phyloP scores from a whole-genome alignment of 2,329 filamentous ascomycete genomes.

The Colletotrichum sp. region DNA sequence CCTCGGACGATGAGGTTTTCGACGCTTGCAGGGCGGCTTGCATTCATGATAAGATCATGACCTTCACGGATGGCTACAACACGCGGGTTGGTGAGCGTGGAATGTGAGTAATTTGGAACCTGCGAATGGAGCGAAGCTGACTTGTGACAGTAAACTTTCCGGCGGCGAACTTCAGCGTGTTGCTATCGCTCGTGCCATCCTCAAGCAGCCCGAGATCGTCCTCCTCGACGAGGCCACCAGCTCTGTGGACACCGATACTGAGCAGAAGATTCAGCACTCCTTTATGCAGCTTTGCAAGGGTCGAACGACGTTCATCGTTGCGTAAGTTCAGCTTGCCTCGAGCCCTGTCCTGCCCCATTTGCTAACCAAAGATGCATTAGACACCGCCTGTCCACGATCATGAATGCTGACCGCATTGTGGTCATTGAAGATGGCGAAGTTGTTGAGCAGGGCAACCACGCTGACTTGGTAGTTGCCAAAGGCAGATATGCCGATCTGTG shows the following conservation, averaged over 20 bases:
- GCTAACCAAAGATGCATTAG: slow-evolving; percentile 35
- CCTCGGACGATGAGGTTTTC: slow-evolving; percentile 59
- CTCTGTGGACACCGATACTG: slow-evolving; percentile 74
- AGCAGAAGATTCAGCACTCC: slow-evolving; percentile 69
- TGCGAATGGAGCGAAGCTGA: slow-evolving; percentile 21
- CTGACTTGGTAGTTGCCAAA: slow-evolving; percentile 59
- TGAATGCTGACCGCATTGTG: slow-evolving; percentile 71
- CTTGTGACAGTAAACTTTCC: slow-evolving; percentile 58
- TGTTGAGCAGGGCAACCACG: slow-evolving; percentile 67
- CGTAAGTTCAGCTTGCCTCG: slow-evolving; percentile 44
- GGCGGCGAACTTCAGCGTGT: slow-evolving; percentile 71
- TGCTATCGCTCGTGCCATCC: slow-evolving; percentile 72
- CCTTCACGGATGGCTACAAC: slow-evolving; percentile 57
- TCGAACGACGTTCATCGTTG: slow-evolving; percentile 71
- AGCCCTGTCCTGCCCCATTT: too few relatives aligned
- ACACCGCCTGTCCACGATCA: slow-evolving; percentile 73
- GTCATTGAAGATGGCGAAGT: slow-evolving; percentile 68
- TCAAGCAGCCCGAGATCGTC: slow-evolving; percentile 77
- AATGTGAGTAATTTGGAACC: slow-evolving; percentile 35
- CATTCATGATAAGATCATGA: slow-evolving; percentile 63
- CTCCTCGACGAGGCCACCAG: slow-evolving; percentile 82
- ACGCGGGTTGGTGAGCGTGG: slow-evolving; percentile 57
- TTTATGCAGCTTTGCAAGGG: slow-evolving; percentile 62
- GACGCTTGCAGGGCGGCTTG: slow-evolving; percentile 60
- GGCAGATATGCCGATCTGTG: slow-evolving; percentile 70